Evolutionary conservation across 2,329 filamentous ascomycete species (phyloP).

Genomic region (Pestalotiopsis sp.): DNA sequence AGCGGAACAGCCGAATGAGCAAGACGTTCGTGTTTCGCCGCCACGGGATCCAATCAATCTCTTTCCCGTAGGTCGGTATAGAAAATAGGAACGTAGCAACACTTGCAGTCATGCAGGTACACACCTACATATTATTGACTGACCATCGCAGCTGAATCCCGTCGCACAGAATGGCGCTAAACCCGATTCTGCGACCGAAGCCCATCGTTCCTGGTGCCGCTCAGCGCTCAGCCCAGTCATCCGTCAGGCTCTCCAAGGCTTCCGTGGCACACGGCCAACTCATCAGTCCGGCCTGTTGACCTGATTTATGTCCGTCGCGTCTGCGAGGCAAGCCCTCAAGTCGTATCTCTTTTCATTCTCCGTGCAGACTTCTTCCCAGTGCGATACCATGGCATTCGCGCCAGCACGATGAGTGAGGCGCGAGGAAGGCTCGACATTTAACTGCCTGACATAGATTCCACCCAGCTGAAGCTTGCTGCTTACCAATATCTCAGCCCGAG

Average conservation of each 20-base stretch:
- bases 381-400: not conserved
- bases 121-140: not conserved
- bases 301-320: not conserved
- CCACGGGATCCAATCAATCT: not conserved
- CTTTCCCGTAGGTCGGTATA: not conserved
- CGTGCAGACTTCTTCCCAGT: not conserved
- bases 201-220: not conserved
- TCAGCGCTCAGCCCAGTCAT: not conserved
- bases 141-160: not conserved
- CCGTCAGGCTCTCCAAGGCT: not conserved
- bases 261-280: not conserved
- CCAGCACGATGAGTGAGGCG: not conserved
- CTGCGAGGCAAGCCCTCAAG: not conserved
- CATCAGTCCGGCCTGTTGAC: not conserved
- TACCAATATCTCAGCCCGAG: not conserved
- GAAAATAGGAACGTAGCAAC: not conserved
- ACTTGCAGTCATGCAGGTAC: not conserved
- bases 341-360: not conserved
- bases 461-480: not conserved
- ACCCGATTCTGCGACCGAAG: conserved; percentile 18
- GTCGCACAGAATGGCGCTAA: conserved; percentile 11
- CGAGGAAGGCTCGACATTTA: not conserved
- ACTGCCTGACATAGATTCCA: not conserved
- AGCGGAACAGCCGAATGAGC: not conserved
- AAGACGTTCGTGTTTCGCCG: not conserved